Conservation (phyloP, 129 eudicot genomes). For the Chrysanthemum lavandulifolium region DNA sequence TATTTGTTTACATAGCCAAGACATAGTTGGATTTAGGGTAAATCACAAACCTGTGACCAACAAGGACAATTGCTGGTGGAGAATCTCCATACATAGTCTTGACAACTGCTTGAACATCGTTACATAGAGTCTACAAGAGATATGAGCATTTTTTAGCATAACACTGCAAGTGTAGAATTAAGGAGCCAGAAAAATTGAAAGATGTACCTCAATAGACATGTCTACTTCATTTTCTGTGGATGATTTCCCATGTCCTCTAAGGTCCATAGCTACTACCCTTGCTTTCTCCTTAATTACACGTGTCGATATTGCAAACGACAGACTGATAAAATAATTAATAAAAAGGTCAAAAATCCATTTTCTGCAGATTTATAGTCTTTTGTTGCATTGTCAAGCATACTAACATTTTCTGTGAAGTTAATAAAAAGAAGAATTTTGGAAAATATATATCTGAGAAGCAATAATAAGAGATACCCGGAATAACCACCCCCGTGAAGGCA, state of each 20-base stretch:
- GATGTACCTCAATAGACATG: conserved; percentile 77
- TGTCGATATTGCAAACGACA: conserved; percentile 86
- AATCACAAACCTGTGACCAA: conserved; percentile 89
- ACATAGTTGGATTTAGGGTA: neutral
- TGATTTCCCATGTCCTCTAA: conserved; percentile 97
- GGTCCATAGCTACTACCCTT: conserved; percentile 90
- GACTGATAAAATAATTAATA: conserved; percentile 41
- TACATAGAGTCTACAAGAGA: conserved; percentile 69
- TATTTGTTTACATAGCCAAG: neutral
- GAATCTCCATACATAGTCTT: conserved; percentile 91
- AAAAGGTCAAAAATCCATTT: too few relatives aligned
- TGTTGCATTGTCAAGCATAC: too few relatives aligned
- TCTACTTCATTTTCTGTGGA: conserved; percentile 84
- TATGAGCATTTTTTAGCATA: neutral
- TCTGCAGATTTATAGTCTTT: too few relatives aligned
- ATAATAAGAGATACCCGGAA: conserved; percentile 60
- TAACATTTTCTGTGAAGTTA: too few relatives aligned
- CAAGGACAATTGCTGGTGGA: conserved; percentile 90
- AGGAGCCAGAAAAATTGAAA: neutral
- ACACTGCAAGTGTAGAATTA: neutral
- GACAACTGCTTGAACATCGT: conserved; percentile 81
- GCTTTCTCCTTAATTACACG: conserved; percentile 77
- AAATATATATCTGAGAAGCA: conserved; percentile 2
- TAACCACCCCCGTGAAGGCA: conserved; percentile 98
- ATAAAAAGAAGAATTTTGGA: too few relatives aligned